These are phyloP conservation scores for Haemoproteus tartakovskyi DNA, from an alignment of 169 alveolate species.

Conservation along the genomic window DNA sequence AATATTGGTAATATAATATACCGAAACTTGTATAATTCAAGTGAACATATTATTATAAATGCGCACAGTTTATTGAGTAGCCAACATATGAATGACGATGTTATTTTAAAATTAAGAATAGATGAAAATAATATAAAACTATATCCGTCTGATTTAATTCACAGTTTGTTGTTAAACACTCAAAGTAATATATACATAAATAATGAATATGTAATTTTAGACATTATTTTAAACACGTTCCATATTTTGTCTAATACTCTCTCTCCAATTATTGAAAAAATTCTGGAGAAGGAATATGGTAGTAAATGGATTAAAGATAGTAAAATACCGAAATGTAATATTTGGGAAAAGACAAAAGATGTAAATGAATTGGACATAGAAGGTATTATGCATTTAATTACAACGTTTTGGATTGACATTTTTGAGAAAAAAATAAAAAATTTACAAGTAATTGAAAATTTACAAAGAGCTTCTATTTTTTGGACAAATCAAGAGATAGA, in stretches of 20 bases:
- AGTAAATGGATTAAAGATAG: slow-evolving; percentile 72
- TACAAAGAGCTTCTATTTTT: slow-evolving; percentile 79
- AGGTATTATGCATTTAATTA: slow-evolving; percentile 77
- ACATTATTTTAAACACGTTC: slow-evolving; percentile 60
- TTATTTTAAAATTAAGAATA: slow-evolving; percentile 32
- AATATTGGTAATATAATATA: slow-evolving; percentile 76
- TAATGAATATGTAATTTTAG: slow-evolving; percentile 57
- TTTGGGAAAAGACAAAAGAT: slow-evolving; percentile 73
- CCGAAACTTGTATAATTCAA: slow-evolving; percentile 70
- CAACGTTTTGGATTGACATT: slow-evolving; percentile 80
- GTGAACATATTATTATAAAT: slow-evolving; percentile 70
- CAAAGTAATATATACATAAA: slow-evolving; percentile 50
- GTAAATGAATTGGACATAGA: slow-evolving; percentile 75
- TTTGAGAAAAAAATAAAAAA: slow-evolving; percentile 73
- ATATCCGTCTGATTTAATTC: slow-evolving; percentile 60
- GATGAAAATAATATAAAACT: slow-evolving; percentile 63
- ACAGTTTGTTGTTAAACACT: slow-evolving; percentile 23
- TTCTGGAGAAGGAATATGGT: slow-evolving; percentile 72
- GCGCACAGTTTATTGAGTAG: slow-evolving; percentile 65
- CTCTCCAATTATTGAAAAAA: slow-evolving; percentile 74
- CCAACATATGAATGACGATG: slow-evolving; percentile 61
- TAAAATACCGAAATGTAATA: slow-evolving; percentile 73
- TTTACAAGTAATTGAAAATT: slow-evolving; percentile 37
- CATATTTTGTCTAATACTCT: slow-evolving; percentile 74
- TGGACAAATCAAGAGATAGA: slow-evolving; percentile 84